phyloP scores from a whole-genome alignment of 2,329 filamentous ascomycete genomes.

The Fusarium sp. region DNA sequence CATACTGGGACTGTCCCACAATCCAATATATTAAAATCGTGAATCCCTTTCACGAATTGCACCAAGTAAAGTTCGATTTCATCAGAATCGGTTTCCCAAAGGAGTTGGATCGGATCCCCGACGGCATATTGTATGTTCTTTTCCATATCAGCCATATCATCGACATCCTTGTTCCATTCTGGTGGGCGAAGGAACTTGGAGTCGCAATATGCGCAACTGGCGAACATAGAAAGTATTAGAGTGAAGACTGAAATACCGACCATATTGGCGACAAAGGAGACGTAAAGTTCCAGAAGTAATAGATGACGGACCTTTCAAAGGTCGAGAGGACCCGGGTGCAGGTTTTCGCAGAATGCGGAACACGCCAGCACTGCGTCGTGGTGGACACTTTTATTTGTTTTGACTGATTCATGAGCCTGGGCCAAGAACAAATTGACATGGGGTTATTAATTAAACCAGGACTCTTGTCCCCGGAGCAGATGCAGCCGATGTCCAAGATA shows the following conservation, averaged over 20 bases:
- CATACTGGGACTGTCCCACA: background rate
- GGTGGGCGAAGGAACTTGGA: background rate
- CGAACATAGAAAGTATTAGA: fast-evolving
- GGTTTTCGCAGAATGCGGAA: background rate
- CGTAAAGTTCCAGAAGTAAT: fast-evolving
- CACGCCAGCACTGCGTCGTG: too few relatives aligned
- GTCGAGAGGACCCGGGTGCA: fast-evolving
- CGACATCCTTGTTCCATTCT: background rate
- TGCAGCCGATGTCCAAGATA: background rate
- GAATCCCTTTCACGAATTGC: background rate
- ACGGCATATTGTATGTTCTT: background rate
- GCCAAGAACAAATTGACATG: fast-evolving
- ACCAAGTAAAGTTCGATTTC: fast-evolving
- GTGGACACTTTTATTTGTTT: background rate
- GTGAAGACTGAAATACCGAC: fast-evolving
- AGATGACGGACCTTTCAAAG: fast-evolving
- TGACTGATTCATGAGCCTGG: background rate
- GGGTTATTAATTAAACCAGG: background rate
- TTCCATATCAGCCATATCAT: fast-evolving
- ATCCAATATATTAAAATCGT: fast-evolving
- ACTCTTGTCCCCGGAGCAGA: fast-evolving
- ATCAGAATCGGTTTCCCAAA: background rate
- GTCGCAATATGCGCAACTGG: fast-evolving
- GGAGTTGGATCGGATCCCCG: background rate
- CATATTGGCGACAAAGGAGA: fast-evolving